Percentiles rank a stretch among this genome's conserved stretches.
phyloP scores from a whole-genome alignment of 352 stramenopile genomes.

The Pythium angustatum region DNA sequence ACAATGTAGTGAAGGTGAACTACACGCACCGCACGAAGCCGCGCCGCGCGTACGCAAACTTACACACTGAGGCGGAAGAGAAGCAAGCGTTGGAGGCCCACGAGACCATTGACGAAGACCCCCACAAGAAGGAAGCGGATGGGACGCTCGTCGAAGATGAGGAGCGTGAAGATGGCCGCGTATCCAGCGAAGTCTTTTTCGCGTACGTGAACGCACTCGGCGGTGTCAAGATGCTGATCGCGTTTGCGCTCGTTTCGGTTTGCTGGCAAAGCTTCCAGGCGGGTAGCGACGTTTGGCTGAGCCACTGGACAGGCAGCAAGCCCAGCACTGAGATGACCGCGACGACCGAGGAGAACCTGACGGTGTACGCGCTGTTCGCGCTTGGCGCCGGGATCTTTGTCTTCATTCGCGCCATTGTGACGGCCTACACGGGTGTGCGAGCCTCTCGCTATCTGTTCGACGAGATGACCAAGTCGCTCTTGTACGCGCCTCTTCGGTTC shows the following conservation, averaged over 20 bases:
- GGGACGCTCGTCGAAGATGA: constrained; percentile 39
- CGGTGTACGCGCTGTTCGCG: too few species aligned
- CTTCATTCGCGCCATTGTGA: too few species aligned
- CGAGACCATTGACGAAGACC: not conserved
- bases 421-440: too few species aligned
- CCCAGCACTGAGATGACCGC: too few species aligned
- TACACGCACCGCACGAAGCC: not conserved
- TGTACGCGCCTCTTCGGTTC: too few species aligned
- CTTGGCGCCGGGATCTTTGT: too few species aligned
- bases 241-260: constrained; percentile 15
- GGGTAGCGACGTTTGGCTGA: too few species aligned
- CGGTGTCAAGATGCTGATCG: constrained; percentile 25
- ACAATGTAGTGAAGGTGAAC: not conserved
- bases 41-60: not conserved
- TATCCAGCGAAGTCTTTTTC: constrained; percentile 39
- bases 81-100: not conserved
- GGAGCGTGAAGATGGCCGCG: constrained; percentile 33
- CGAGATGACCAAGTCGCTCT: too few species aligned
- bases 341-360: too few species aligned
- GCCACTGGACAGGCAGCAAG: too few species aligned
- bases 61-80: not conserved
- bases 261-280: constrained; percentile 31
- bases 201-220: constrained; percentile 42
- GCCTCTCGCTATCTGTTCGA: too few species aligned
- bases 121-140: too few species aligned